Evolutionary conservation across 2,329 filamentous ascomycete genomes (phyloP).

Genomic region (Penicillium verrucosum): DNA sequence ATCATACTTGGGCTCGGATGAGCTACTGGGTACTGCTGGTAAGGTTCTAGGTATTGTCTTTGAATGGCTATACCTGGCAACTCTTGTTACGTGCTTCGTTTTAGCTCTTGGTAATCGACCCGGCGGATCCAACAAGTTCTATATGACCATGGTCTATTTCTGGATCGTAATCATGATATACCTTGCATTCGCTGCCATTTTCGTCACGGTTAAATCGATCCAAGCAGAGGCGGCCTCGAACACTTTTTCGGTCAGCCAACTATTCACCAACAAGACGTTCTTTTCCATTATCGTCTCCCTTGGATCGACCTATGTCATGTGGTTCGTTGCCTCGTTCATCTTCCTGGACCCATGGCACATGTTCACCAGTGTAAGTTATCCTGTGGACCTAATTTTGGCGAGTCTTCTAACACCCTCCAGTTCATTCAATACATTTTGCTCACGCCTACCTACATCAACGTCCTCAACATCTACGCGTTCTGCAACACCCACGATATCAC

Average conservation of each 20-base stretch:
- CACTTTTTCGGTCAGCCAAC: constrained; percentile 64
- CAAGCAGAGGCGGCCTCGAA: constrained; percentile 62
- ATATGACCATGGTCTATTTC: constrained; percentile 97
- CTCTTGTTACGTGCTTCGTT: constrained; percentile 91
- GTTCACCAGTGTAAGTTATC: constrained; percentile 65
- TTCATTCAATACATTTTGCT: constrained; percentile 92
- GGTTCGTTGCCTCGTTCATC: constrained; percentile 83
- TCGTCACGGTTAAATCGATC: constrained; percentile 86
- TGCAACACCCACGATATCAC: constrained; percentile 98
- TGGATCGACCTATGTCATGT: constrained; percentile 87
- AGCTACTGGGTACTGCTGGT: constrained; percentile 72
- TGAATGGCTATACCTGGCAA: constrained; percentile 92
- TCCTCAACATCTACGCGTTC: constrained; percentile 98
- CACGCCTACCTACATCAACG: constrained; percentile 95
- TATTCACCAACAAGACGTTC: constrained; percentile 87
- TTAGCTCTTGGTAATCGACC: constrained; percentile 91
- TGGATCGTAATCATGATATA: constrained; percentile 96
- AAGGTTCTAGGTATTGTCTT: constrained; percentile 83
- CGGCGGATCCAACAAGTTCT: constrained; percentile 87
- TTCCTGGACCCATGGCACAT: constrained; percentile 99
- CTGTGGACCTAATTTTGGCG: neutral
- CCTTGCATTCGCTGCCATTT: constrained; percentile 90
- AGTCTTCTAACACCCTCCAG: constrained; percentile 28
- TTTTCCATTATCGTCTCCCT: constrained; percentile 91
- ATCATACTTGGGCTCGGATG: constrained; percentile 67